A percentile compares a stretch with the other conserved stretches of the same genome.
Evolutionary conservation across 306 rosid genomes (phyloP).

Genomic region (Lagenaria siceraria): DNA sequence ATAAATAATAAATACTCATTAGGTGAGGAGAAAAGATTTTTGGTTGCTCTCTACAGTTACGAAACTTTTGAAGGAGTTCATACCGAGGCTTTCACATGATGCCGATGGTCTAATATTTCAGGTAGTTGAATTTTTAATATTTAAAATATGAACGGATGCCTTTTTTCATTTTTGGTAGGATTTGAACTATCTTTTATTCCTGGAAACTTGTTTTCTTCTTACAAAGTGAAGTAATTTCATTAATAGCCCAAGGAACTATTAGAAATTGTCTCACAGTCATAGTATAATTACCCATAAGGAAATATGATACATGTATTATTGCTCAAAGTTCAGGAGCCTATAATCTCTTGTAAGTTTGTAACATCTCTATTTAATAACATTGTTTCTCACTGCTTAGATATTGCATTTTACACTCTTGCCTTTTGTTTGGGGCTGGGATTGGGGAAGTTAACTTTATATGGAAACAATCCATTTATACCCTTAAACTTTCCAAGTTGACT

Average conservation of each 20-base stretch:
- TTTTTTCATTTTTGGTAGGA: background rate
- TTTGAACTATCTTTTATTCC: background rate
- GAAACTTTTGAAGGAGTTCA: conserved; percentile 71
- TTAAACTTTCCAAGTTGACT: background rate
- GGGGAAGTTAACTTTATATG: background rate
- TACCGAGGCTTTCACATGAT: conserved; percentile 85
- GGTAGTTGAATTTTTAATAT: conserved; percentile 31
- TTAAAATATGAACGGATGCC: background rate
- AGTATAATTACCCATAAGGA: background rate
- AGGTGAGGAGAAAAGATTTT: conserved; percentile 97
- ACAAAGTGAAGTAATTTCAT: background rate
- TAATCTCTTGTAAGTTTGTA: background rate
- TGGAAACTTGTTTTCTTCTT: background rate
- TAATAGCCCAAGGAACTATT: background rate
- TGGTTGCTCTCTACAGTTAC: conserved; percentile 92
- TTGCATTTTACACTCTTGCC: background rate
- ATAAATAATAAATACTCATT: conserved; percentile 15
- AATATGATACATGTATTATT: background rate
- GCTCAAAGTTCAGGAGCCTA: background rate
- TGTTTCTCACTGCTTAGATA: background rate
- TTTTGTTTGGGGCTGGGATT: background rate
- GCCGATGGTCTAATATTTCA: conserved; percentile 97
- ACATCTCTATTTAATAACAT: background rate
- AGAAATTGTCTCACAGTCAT: background rate
- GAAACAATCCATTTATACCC: background rate